These are phyloP conservation scores for Coemansia aciculifera DNA, from an alignment of 192 early-diverging fungal genomes.

Conservation along the genomic window DNA sequence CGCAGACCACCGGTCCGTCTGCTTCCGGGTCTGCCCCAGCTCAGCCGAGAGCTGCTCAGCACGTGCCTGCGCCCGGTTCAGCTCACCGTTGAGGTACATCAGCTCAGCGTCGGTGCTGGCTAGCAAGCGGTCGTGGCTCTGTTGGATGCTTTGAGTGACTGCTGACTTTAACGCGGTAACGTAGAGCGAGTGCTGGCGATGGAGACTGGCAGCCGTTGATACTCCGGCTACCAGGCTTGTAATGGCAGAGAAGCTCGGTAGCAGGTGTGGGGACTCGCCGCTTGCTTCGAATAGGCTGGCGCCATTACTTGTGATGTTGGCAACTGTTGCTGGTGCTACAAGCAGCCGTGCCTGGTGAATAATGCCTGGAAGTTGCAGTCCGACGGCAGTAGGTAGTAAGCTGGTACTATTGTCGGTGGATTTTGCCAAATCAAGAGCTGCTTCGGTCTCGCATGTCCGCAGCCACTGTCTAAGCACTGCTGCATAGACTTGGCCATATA, in stretches of 20 bases:
- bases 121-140: conserved; percentile 5
- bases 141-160: not conserved
- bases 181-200: not conserved
- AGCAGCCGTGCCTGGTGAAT: not conserved
- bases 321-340: not conserved
- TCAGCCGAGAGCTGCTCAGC: not conserved
- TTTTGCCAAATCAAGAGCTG: conserved; percentile 4
- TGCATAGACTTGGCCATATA: not conserved
- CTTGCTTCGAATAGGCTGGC: too few relatives aligned
- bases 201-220: not conserved
- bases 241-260: too few relatives aligned
- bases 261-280: not conserved
- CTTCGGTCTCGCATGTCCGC: conserved; percentile 19
- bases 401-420: not conserved
- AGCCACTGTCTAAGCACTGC: conserved; percentile 35
- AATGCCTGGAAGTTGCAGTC: not conserved
- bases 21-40: not conserved
- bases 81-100: not conserved
- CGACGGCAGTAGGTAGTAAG: not conserved
- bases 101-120: conserved; percentile 7
- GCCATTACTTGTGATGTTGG: too few relatives aligned
- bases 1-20: not conserved
- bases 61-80: not conserved
- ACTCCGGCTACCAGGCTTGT: not conserved
- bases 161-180: not conserved